A percentile compares a stretch with the other conserved stretches of the same genome.
Evolutionary conservation across 129 eudicot genomes (phyloP).

Genomic region (sunflower (Helianthus annuus)): HanXRQr2.0-SUNRISE NC_035437.2:121016466-121016965

Average conservation of each 20-base stretch:
- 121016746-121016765: slow-evolving; percentile 31
- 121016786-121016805: too few relatives aligned
- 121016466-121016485: slow-evolving; percentile 24
- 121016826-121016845: too few relatives aligned
- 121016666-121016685: slow-evolving; percentile 33
- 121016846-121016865: slow-evolving; percentile 9
- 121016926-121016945: slow-evolving; percentile 24
- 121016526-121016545: slow-evolving; percentile 34
- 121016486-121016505: slow-evolving; percentile 1
- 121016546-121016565: slow-evolving; percentile 29
- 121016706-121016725: slow-evolving; percentile 24
- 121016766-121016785: slow-evolving; percentile 24
- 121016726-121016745: slow-evolving; percentile 32
- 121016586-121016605: slow-evolving; percentile 28
- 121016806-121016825: too few relatives aligned
- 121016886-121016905: neutral
- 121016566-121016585: slow-evolving; percentile 28
- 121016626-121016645: slow-evolving; percentile 24
- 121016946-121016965: slow-evolving; percentile 26
- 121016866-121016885: slow-evolving; percentile 26
- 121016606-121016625: slow-evolving; percentile 33
- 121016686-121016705: slow-evolving; percentile 32
- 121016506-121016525: neutral
- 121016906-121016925: too few relatives aligned
- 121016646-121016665: slow-evolving; percentile 22